Base-by-base conservation (phyloP, 371 early-diverging fungal genomes). In the Fennellomyces sp. region DNA sequence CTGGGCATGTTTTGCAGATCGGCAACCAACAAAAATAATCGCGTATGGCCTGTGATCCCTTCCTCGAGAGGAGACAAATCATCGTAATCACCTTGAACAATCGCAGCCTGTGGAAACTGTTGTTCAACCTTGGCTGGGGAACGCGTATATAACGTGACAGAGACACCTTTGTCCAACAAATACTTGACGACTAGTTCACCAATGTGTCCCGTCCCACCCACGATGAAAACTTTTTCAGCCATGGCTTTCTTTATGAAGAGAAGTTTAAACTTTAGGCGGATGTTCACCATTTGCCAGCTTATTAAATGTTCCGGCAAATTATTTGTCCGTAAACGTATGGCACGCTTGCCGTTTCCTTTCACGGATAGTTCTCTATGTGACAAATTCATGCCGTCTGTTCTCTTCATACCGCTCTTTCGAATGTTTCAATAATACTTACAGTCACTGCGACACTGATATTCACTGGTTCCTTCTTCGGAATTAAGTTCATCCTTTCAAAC, bases 41-140 rank as follows among this genome's bases (percentile, higher is more conserved):
- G 69, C 2, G 69, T 65, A n/a, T 73, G 70, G 0, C 74, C 70
- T 19, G 41, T 51, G 15, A 76, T 57, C 7, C 52, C 58, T 19
- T 54, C 38, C 12, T 65, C 60, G 13, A 69, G 45, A n/a, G 65
- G 55, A 29, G 47, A 48, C 2, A 69, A 23, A 25, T 67, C 61
- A 5, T 30, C 42, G 25, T 65, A 67, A 52, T 73, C 74, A n/a
- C 74, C 77, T 61, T 71, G 55, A 6, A 71, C 64, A 11, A 57
- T 33, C 13, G 45, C 17, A 2, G 26, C 25, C 13, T 57, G 42
- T 7, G 58, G 27, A 39, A 70, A 70, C 36, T 63, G 7, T 0
- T 15, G 12, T 25, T 49, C 12, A 11, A 41, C 68, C 35, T 68
- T 68, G 51, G 21, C 25, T 21, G 60, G 57, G 7, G 58, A 31